Evolutionary conservation across 768 basidiomycete genomes (phyloP), one percentile per base, ranked within the genome.

Genomic region (Guyanaporus albipodus): DNA sequence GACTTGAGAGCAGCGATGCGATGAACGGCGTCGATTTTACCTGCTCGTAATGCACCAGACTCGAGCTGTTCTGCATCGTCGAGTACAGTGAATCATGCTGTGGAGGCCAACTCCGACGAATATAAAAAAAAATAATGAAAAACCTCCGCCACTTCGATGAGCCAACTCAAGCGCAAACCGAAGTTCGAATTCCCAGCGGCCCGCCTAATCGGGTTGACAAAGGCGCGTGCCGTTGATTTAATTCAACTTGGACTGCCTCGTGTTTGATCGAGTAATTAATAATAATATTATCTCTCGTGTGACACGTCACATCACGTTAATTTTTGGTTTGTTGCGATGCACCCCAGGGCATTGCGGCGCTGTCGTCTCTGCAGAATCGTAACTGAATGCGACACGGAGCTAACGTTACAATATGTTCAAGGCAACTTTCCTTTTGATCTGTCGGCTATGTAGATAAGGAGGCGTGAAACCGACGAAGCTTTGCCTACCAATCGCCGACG

Each of bases 201-300:
- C 15, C 22, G 31, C 32, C 44, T 43, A 50, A 47, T 56, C 49
- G 26, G 40, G 29, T 35, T n/a, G n/a, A 6, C 21, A 27, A 14
- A 23, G 26, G 23, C 10, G 19, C 17, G 19, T n/a, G 22, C 26
- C 17, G 9, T 34, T 42, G 37, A 42, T 46, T 49, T 43, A 54
- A 47, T 54, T 58, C 44, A 58, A 51, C 26, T 46, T 39, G 38
- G 17, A 44, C 49, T n/a, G 60, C 59, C 60, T 59, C 60, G 47
- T 59, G 60, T 55, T 32, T 45, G 38, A 46, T 53, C 14, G 33
- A 45, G 46, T 46, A 42, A 42, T 9, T 14, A 17, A 35, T 15
- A 31, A 12, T 8, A 11, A 4, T 21, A 32, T 24, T 37, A 41
- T 41, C 33, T 18, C 10, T 6, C 32, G 27, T 26, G 45, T 23